Base-by-base conservation (phyloP, 2,329 filamentous ascomycete species). In the Periconia digitata region DNA sequence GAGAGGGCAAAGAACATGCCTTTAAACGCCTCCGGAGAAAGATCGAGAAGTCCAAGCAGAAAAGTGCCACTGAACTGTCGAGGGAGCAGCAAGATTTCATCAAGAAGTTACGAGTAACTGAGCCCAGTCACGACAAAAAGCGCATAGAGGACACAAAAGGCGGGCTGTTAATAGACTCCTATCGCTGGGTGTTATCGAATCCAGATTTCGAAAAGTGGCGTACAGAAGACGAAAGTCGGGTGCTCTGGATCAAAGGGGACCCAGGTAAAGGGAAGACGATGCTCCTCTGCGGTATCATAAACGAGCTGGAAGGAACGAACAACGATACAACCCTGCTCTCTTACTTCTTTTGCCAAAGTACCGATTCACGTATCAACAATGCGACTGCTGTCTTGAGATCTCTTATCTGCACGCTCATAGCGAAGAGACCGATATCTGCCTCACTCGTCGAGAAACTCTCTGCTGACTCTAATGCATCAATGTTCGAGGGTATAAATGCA, bases 401-500 rank as follows among this genome's bases (percentile, higher is more conserved):
- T 13, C 24, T 27, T 6, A 6, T 27, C 13, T 27, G 13, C 13
- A 27, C 13, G 24, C 24, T 27, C 24, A 13, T 13, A 27, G 13
- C 13, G 7, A 6, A 27, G 24, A 27, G 24, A 27, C 24, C 24
- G 6, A 13, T 13, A 27, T 27, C 24, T 27, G 24, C 24, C 24
- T 27, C 24, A 27, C 24, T 7, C 13, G 13, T 27, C 24, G 7
- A 27, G 13, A 27, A 27, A 27, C 7, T 13, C 13, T 27, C 24
- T 13, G 13, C 7, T 13, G 24, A 27, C 24, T 27, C 24, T 27
- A 13, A 6, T 27, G 24, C 6, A 47, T 29, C 43, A 0, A 49
- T 74, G 0, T 79, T 80, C 44, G 62, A 75, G 22, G 32, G 37
- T 38, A 18, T 34, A 8, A 44, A 44, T 17, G 29, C 42, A 8